These are phyloP conservation scores for Kodamaea sagamina DNA, from an alignment of 805 yeast species.

Conservation along the genomic window DNA sequence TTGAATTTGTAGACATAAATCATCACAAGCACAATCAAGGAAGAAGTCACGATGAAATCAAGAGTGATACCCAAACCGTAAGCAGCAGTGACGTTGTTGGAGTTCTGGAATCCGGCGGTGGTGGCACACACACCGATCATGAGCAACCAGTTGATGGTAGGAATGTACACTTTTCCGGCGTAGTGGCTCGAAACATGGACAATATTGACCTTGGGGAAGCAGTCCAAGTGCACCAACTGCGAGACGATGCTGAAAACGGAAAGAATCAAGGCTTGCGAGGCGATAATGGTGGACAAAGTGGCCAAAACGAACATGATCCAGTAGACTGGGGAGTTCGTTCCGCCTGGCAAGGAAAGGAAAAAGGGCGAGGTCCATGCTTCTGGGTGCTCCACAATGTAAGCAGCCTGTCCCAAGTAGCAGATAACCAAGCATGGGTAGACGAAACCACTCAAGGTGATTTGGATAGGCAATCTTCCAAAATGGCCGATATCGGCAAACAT, in stretches of 20 bases:
- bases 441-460: slow-evolving; percentile 44
- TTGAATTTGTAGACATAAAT: slow-evolving; percentile 45
- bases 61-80: slow-evolving; percentile 61
- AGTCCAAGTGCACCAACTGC: slow-evolving; percentile 55
- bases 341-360: slow-evolving; percentile 54
- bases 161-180: slow-evolving; percentile 55
- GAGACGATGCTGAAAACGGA: slow-evolving; percentile 55
- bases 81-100: slow-evolving; percentile 56
- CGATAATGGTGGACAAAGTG: slow-evolving; percentile 56
- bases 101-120: slow-evolving; percentile 53
- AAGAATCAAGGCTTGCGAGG: slow-evolving; percentile 60
- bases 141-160: slow-evolving; percentile 49
- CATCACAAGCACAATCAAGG: slow-evolving; percentile 47
- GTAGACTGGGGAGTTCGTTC: slow-evolving; percentile 42
- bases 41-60: slow-evolving; percentile 55
- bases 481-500: slow-evolving; percentile 67
- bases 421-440: slow-evolving; percentile 56
- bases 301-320: slow-evolving; percentile 57
- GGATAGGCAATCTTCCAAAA: slow-evolving; percentile 52
- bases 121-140: slow-evolving; percentile 53
- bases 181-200: slow-evolving; percentile 46
- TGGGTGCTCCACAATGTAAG: slow-evolving; percentile 47
- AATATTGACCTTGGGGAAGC: slow-evolving; percentile 52
- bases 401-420: slow-evolving; percentile 61
- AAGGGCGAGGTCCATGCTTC: slow-evolving; percentile 44